Evolutionary conservation across 345 rosid species (phyloP).

Genomic region (Citrus inodora): DNA sequence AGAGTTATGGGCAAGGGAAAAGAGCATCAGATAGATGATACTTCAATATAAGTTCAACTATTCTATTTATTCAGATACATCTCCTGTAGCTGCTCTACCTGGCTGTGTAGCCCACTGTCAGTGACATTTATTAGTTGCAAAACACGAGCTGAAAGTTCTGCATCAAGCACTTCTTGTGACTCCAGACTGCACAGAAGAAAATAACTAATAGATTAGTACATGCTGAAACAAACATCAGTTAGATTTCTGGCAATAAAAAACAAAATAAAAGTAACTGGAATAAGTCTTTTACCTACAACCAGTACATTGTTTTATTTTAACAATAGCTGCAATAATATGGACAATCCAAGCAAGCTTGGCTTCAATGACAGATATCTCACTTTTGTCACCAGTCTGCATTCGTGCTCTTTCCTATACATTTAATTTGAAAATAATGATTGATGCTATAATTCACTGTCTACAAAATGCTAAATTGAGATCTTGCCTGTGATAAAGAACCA

Average conservation of each 20-base stretch:
- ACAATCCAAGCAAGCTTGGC: conserved; percentile 98
- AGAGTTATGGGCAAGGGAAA: background rate
- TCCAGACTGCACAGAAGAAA: conserved; percentile 63
- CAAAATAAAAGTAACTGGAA: background rate
- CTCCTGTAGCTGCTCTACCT: conserved; percentile 41
- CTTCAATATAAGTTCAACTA: conserved; percentile 4
- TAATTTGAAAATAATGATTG: conserved; percentile 8
- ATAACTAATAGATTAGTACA: conserved; percentile 7
- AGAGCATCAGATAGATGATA: background rate
- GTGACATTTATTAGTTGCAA: conserved; percentile 83
- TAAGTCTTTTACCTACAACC: conserved; percentile 68
- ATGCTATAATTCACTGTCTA: conserved; percentile 7
- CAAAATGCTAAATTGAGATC: background rate
- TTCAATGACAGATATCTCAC: conserved; percentile 76
- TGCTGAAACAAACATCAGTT: conserved; percentile 9
- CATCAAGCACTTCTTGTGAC: conserved; percentile 95
- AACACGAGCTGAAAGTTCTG: conserved; percentile 98
- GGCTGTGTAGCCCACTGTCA: conserved; percentile 87
- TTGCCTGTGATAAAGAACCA: conserved; percentile 14
- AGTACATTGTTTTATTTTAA: conserved; percentile 81
- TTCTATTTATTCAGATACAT: background rate
- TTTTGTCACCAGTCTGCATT: conserved; percentile 54
- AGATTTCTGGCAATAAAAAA: conserved; percentile 7
- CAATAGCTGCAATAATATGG: conserved; percentile 91
- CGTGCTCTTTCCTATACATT: conserved; percentile 71